Evolutionary conservation across 306 rosid genomes (phyloP), one percentile per base, ranked within the genome.

Genomic region (Acacia acuminata): DNA sequence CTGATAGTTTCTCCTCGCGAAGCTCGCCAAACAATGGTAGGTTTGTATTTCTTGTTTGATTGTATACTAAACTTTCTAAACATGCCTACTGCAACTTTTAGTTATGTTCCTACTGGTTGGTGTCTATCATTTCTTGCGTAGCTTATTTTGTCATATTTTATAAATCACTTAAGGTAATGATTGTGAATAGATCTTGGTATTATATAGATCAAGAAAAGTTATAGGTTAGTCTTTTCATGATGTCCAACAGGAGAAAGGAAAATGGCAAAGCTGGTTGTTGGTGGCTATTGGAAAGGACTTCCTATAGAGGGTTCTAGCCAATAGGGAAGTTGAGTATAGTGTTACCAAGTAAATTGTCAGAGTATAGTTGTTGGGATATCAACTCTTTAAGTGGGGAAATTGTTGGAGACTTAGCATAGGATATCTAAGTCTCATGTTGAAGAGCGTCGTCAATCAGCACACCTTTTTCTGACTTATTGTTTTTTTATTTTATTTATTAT

Each of bases 1-100:
- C 88, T 95, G 47, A 92, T 90, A 73, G 91, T 93, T 84, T 93
- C 96, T 72, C 89, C 99, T 3, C 97, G 98, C 1, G 99, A 95
- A 95, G 98, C 96, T 75, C 98, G 98, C 17, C 99, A 93, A 86
- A 90, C 98, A 75, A 85, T 95, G 99, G 99, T 93, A 65, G 66
- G 93, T 78, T 79, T 81, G 70, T 83, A 58, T 66, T 42, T 86
- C 81, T 83, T 63, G 24, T 78, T 65, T 76, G 40, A 51, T 53
- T 70, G 40, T 69, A 16, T 75, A 19, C 61, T 20, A 53, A 53
- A 53, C 20, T 53, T 53, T 19, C 61, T 53, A 20, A 53, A 53
- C 32, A 34, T 53, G 74, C 25, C 71, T 74, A 64, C 32, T 73
- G 56, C 53, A 16, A 30, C 51, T 36, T 75, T 70, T 47, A 38